Conservation (phyloP, 345 rosid genomes). For the Gossypium rotundifolium region DNA sequence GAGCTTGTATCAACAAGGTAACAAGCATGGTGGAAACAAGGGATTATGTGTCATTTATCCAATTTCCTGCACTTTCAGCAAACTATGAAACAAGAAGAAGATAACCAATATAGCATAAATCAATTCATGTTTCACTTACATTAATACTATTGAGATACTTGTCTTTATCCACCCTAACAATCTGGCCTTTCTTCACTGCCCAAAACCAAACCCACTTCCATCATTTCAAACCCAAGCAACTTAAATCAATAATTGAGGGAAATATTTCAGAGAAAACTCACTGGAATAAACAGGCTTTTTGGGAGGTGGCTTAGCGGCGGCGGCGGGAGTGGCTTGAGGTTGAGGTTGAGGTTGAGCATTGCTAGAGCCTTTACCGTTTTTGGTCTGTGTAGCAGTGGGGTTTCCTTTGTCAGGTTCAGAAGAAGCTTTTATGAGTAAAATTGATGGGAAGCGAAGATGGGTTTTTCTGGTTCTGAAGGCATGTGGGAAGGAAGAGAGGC, state of each 20-base stretch:
- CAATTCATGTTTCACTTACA: constrained; percentile 26
- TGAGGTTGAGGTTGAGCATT: constrained; percentile 44
- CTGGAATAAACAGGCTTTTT: constrained; percentile 91
- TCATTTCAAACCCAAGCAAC: neutral
- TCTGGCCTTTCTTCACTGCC: constrained; percentile 98
- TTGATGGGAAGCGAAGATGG: constrained; percentile 18
- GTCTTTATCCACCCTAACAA: constrained; percentile 94
- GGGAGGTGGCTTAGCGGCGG: constrained; percentile 31
- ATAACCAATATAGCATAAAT: neutral
- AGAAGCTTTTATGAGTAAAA: constrained; percentile 31
- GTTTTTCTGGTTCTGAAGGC: constrained; percentile 17
- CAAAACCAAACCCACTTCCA: neutral
- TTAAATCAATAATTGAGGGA: neutral
- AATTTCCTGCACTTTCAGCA: neutral
- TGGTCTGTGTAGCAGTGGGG: constrained; percentile 19
- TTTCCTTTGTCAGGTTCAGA: constrained; percentile 52
- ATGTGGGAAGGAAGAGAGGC: constrained; percentile 25
- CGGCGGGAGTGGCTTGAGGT: constrained; percentile 25
- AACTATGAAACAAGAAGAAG: neutral
- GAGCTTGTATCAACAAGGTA: no score
- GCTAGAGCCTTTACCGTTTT: constrained; percentile 22
- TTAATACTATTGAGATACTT: constrained; percentile 86
- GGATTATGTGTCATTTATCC: no score
- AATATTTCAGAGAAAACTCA: constrained; percentile 23
- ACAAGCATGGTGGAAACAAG: no score